Conservation (phyloP, 2,329 filamentous ascomycete species). For the Hypoxylon sp. region DNA sequence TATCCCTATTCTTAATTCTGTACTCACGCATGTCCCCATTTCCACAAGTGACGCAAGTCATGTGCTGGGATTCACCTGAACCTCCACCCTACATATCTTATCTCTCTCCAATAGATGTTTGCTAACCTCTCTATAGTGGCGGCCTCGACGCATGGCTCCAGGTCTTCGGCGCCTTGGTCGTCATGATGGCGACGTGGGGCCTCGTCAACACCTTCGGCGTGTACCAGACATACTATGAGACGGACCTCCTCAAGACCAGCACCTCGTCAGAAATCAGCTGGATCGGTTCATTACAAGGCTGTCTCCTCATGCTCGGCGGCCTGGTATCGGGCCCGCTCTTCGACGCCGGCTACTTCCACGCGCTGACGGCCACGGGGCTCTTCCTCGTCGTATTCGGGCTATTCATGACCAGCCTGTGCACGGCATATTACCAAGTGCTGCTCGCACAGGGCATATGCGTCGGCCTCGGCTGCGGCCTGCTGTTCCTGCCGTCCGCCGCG, state of each 20-base stretch:
- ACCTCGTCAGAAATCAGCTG: slow-evolving; percentile 48
- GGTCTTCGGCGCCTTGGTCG: slow-evolving; percentile 54
- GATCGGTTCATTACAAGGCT: slow-evolving; percentile 51
- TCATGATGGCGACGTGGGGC: slow-evolving; percentile 55
- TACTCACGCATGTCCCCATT: no score
- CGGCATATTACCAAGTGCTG: slow-evolving; percentile 52
- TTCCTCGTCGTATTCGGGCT: slow-evolving; percentile 49
- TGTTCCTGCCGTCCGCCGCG: slow-evolving; percentile 42
- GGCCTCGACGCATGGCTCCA: slow-evolving; percentile 56
- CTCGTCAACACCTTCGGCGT: slow-evolving; percentile 50
- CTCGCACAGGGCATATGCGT: slow-evolving; percentile 45
- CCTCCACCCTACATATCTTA: no score
- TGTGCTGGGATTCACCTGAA: no score
- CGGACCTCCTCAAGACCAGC: slow-evolving; percentile 21
- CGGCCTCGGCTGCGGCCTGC: slow-evolving; percentile 41
- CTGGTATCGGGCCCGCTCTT: slow-evolving; percentile 50
- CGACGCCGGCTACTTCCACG: slow-evolving; percentile 51
- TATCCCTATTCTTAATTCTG: background rate
- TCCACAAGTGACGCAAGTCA: background rate
- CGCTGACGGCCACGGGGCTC: slow-evolving; percentile 42
- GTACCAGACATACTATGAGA: slow-evolving; percentile 48
- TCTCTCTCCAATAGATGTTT: background rate
- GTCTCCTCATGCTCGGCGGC: slow-evolving; percentile 50
- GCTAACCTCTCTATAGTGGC: slow-evolving; percentile 41
- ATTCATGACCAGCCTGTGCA: slow-evolving; percentile 55